phyloP scores from a whole-genome alignment of 1,139 yeast species.

The Candida sp. region DNA sequence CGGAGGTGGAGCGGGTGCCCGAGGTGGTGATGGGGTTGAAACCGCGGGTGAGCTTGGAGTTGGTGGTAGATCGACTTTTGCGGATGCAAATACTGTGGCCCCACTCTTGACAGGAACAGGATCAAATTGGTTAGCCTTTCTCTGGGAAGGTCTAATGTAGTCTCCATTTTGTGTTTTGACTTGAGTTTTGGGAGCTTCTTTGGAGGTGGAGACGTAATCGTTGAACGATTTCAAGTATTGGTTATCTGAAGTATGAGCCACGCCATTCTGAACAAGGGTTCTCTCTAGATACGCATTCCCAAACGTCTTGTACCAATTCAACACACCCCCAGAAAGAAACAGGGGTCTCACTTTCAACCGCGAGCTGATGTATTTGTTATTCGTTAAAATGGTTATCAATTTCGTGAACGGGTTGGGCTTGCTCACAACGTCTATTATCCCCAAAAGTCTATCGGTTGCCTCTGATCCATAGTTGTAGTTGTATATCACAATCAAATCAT shows the following conservation, averaged over 20 bases:
- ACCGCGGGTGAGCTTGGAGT: not conserved
- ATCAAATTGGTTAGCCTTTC: conserved; percentile 7
- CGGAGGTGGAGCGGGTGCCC: not conserved
- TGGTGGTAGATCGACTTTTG: not conserved
- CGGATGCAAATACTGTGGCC: not conserved
- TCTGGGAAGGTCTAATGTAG: conserved; percentile 8
- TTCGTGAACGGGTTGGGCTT: conserved; percentile 45
- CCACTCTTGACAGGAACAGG: not conserved
- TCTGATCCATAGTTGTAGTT: conserved; percentile 43
- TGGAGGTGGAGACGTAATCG: conserved; percentile 43
- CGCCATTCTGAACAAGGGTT: conserved; percentile 10
- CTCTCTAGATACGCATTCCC: conserved; percentile 36
- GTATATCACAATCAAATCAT: conserved; percentile 66
- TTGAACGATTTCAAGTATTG: conserved; percentile 40
- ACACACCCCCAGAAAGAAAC: conserved; percentile 46
- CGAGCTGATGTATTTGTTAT: conserved; percentile 41
- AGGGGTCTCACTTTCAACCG: conserved; percentile 37
- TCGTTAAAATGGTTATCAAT: conserved; percentile 56
- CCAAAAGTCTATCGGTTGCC: conserved; percentile 31
- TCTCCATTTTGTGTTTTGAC: conserved; percentile 1
- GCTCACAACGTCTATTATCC: conserved; percentile 23
- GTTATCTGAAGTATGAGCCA: not conserved
- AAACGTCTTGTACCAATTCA: conserved; percentile 36
- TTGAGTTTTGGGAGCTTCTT: conserved; percentile 1
- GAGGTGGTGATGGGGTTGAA: not conserved